Percentiles rank a stretch among this genome's conserved stretches.
Conservation (phyloP, 2,329 filamentous ascomycete species). For the Stachybotrys chartarum region DNA sequence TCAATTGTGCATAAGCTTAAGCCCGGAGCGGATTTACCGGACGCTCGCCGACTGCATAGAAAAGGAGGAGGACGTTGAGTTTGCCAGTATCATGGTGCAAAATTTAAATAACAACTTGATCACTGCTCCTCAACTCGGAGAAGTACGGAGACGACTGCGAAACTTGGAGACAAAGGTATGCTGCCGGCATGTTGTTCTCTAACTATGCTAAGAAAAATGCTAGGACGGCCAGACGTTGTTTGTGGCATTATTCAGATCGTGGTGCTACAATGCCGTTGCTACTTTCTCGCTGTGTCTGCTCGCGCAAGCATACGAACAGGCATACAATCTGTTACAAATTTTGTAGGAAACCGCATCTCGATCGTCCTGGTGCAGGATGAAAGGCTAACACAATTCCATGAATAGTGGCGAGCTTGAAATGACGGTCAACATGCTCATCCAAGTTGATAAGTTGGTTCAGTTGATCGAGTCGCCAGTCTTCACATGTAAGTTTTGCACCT, state of each 20-base stretch:
- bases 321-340: conserved; percentile 90
- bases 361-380: not conserved
- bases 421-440: conserved; percentile 97
- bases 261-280: conserved; percentile 97
- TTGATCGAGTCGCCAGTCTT: conserved; percentile 96
- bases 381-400: not conserved
- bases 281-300: conserved; percentile 94
- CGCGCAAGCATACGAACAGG: conserved; percentile 96
- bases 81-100: conserved; percentile 99
- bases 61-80: conserved; percentile 96
- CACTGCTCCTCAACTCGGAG: conserved; percentile 87
- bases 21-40: conserved; percentile 89
- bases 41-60: conserved; percentile 95
- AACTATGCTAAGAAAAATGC: conserved; percentile 2
- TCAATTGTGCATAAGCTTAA: conserved; percentile 86
- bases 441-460: conserved; percentile 97
- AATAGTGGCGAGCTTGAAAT: conserved; percentile 91
- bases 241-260: conserved; percentile 86
- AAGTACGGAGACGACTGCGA: conserved; percentile 80
- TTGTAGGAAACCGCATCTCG: conserved; percentile 53
- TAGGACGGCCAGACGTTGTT: conserved; percentile 94
- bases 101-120: conserved; percentile 99
- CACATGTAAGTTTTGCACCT: conserved; percentile 57
- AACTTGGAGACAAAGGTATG: conserved; percentile 79
- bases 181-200: not conserved